phyloP scores from a whole-genome alignment of 176 grass and related monocot species.

The Oryza officinalis region DNA sequence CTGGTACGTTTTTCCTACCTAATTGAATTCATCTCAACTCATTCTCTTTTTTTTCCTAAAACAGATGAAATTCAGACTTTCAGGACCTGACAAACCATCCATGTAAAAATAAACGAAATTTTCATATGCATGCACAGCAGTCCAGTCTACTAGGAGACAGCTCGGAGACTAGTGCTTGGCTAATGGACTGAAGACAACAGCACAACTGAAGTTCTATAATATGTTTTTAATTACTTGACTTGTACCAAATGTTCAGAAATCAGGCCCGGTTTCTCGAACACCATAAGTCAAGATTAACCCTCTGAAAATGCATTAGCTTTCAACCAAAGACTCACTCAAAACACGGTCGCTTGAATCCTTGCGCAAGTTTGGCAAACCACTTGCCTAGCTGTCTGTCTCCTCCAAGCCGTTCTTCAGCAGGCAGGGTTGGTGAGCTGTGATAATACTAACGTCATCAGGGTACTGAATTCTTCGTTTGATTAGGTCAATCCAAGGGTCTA shows the following conservation, averaged over 20 bases:
- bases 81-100: background rate
- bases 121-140: background rate
- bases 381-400: background rate
- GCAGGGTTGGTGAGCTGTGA: constrained; percentile 34
- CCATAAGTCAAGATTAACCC: background rate
- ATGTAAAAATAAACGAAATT: background rate
- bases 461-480: background rate
- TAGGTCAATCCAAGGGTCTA: background rate
- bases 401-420: background rate
- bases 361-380: constrained; percentile 36
- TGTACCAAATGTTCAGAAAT: background rate
- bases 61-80: background rate
- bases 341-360: background rate
- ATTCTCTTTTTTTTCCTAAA: background rate
- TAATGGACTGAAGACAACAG: background rate
- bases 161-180: background rate
- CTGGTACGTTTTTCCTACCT: constrained; percentile 30
- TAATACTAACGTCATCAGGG: background rate
- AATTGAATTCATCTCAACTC: background rate
- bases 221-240: background rate
- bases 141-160: background rate
- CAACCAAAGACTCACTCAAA: background rate
- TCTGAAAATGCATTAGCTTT: background rate
- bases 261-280: background rate
- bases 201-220: background rate